Percentiles rank a stretch among this genome's conserved stretches.
These are phyloP conservation scores for Xylaria sp. DNA, from an alignment of 2,329 filamentous ascomycete species.

Conservation along the genomic window DNA sequence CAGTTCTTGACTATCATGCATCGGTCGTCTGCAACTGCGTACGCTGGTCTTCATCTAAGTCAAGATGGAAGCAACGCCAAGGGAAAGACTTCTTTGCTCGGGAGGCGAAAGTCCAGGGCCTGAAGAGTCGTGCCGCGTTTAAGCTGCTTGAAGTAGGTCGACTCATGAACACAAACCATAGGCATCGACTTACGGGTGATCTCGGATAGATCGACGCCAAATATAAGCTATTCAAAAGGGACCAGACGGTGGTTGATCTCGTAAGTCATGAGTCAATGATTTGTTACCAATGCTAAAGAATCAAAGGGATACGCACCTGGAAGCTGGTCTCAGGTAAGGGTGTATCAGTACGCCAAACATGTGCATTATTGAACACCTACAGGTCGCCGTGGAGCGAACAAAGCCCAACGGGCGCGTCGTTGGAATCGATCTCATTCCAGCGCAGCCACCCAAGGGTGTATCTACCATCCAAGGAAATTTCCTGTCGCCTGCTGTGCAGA, in stretches of 20 bases:
- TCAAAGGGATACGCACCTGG: conserved; percentile 78
- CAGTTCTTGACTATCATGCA: neutral
- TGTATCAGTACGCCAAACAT: neutral
- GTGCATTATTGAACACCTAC: conserved; percentile 35
- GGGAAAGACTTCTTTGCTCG: conserved; percentile 75
- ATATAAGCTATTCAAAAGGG: conserved; percentile 79
- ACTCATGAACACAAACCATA: neutral
- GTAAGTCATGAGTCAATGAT: conserved; percentile 57
- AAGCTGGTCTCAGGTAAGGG: conserved; percentile 72
- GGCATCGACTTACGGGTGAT: conserved; percentile 9
- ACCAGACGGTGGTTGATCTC: conserved; percentile 90
- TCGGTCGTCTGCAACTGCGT: conserved; percentile 6
- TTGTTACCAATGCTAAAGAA: conserved; percentile 25
- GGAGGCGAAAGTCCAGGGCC: conserved; percentile 78
- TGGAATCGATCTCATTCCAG: conserved; percentile 93
- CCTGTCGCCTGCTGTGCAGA: conserved; percentile 76
- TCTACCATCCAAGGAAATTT: conserved; percentile 97
- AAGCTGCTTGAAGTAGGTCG: conserved; percentile 82
- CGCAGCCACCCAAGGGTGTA: conserved; percentile 89
- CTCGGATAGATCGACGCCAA: conserved; percentile 77
- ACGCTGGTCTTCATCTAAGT: conserved; percentile 68
- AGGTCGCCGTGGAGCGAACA: conserved; percentile 85
- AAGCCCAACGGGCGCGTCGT: conserved; percentile 81
- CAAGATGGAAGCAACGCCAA: conserved; percentile 84
- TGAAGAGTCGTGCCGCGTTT: conserved; percentile 93